Evolutionary conservation across 2,329 filamentous ascomycete genomes (phyloP).

Genomic region (Trichoderma atrobrunneum): DNA sequence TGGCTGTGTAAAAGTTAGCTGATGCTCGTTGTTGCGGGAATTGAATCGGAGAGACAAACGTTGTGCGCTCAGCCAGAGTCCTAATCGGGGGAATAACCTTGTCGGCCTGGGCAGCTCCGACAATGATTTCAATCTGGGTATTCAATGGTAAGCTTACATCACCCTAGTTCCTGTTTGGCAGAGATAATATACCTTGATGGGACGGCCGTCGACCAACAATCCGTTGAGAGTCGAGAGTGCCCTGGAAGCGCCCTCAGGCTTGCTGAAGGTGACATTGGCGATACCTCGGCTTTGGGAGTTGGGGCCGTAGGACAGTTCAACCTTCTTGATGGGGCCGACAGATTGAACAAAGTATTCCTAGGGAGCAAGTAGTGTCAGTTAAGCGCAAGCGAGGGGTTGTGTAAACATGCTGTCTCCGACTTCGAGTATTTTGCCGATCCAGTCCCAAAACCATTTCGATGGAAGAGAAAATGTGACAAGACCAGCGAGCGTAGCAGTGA

Average conservation of each 20-base stretch:
- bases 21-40: neutral
- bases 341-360: constrained; percentile 96
- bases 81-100: constrained; percentile 63
- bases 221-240: constrained; percentile 84
- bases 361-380: constrained; percentile 65
- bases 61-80: constrained; percentile 79
- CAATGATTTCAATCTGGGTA: constrained; percentile 79
- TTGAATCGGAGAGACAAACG: constrained; percentile 26
- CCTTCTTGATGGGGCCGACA: constrained; percentile 85
- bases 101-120: constrained; percentile 71
- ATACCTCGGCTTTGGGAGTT: constrained; percentile 89
- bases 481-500: constrained; percentile 34
- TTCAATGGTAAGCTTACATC: neutral
- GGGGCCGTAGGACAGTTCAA: constrained; percentile 88
- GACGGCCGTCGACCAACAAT: constrained; percentile 81
- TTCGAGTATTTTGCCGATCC: constrained; percentile 32
- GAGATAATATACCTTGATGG: constrained; percentile 72
- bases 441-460: constrained; percentile 22
- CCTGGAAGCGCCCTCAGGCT: constrained; percentile 76
- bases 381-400: constrained; percentile 37
- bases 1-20: constrained; percentile 26
- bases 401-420: constrained; percentile 30
- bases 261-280: constrained; percentile 82
- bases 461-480: constrained; percentile 3
- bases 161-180: neutral